These are phyloP conservation scores for Aspergillus hiratsukae DNA, from an alignment of 2,329 filamentous ascomycete genomes.

Conservation along the genomic window DNA sequence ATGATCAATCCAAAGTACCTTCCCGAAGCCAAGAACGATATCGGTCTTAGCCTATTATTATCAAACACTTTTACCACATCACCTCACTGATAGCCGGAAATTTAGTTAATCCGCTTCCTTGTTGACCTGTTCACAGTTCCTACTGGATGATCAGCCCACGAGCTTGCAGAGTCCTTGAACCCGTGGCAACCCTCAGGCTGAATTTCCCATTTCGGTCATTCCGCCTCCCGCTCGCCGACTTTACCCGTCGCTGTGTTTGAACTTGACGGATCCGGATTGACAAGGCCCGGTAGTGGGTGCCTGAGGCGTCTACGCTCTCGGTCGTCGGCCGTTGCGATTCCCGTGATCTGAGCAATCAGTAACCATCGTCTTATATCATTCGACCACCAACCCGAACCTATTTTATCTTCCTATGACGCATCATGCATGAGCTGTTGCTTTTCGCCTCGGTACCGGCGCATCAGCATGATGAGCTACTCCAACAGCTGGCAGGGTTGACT, in stretches of 20 bases:
- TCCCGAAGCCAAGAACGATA: background rate
- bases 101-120: background rate
- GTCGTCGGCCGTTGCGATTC: background rate
- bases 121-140: no score
- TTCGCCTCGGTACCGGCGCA: constrained; percentile 55
- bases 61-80: background rate
- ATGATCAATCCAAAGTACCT: background rate
- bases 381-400: constrained; percentile 1
- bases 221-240: background rate
- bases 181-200: background rate
- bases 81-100: background rate
- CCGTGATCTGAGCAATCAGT: background rate
- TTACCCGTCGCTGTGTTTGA: background rate
- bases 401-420: constrained; percentile 46
- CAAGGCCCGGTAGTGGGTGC: background rate
- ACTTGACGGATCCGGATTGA: background rate
- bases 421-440: constrained; percentile 60
- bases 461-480: constrained; percentile 57
- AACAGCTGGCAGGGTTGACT: constrained; percentile 58
- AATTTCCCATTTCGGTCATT: background rate
- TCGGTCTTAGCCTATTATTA: background rate
- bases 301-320: background rate
- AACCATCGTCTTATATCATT: background rate
- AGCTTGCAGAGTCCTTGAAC: background rate
- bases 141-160: background rate